A percentile compares a stretch with the other conserved stretches of the same genome.
phyloP scores from a whole-genome alignment of 176 grass and related monocot genomes.

The Triticum turgidum region DNA sequence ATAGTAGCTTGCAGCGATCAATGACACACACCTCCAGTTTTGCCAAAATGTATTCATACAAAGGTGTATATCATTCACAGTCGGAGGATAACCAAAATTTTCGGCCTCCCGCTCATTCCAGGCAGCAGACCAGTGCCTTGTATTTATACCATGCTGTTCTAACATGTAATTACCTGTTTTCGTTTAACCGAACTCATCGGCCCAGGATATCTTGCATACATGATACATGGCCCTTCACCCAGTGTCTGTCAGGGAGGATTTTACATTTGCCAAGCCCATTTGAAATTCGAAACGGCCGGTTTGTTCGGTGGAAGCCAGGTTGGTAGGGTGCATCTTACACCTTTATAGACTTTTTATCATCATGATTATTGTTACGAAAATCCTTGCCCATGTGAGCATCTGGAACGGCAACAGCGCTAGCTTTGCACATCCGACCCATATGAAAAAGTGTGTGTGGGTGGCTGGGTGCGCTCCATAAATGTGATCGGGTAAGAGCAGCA shows the following conservation, averaged over 20 bases:
- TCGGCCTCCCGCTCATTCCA: constrained; percentile 13
- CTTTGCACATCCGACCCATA: not conserved
- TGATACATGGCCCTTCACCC: not conserved
- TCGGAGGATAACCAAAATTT: constrained; percentile 44
- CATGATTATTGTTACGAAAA: not conserved
- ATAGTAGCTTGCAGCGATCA: constrained; percentile 53
- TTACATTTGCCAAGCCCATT: not conserved
- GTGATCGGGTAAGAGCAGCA: not conserved
- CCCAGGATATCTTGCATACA: not conserved
- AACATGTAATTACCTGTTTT: constrained; percentile 43
- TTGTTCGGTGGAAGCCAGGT: not conserved
- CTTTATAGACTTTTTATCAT: not conserved
- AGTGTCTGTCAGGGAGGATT: too few species aligned
- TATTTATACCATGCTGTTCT: constrained; percentile 18
- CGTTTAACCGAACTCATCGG: not conserved
- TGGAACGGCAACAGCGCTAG: not conserved
- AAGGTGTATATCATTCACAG: constrained; percentile 39
- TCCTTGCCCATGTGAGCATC: not conserved
- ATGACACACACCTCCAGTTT: constrained; percentile 55
- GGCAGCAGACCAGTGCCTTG: constrained; percentile 20
- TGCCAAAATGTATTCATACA: constrained; percentile 61
- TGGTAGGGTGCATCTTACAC: not conserved
- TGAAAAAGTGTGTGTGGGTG: not conserved
- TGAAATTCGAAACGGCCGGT: not conserved
- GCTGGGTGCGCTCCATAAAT: not conserved